Conservation (phyloP, 2,329 filamentous ascomycete genomes). For the Aspergillus clavatus region DNA sequence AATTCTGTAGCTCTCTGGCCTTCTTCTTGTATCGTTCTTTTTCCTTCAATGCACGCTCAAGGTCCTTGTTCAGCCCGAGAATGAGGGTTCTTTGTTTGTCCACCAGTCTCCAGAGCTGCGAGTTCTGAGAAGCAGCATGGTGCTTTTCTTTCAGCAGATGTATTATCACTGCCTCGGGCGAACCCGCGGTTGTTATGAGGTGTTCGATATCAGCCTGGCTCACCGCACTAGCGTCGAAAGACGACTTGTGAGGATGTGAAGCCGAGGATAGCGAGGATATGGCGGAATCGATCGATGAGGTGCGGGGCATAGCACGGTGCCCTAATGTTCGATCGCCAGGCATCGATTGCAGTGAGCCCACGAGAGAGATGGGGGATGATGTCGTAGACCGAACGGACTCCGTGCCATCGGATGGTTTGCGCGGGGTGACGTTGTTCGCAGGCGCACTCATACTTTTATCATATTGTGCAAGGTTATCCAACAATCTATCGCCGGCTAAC, state of each 20-base stretch:
- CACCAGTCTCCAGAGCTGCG: constrained; percentile 89
- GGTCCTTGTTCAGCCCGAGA: constrained; percentile 85
- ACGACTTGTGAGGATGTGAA: constrained; percentile 55
- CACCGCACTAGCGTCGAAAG: constrained; percentile 53
- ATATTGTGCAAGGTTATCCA: constrained; percentile 17
- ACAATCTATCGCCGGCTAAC: constrained; percentile 13
- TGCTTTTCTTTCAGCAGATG: constrained; percentile 89
- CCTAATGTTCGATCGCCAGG: constrained; percentile 24
- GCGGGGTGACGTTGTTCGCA: constrained; percentile 19
- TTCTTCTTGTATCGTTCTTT: constrained; percentile 92
- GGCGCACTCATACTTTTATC: constrained; percentile 22
- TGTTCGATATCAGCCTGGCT: constrained; percentile 69
- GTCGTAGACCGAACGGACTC: constrained; percentile 26
- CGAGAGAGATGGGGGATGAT: constrained; percentile 26
- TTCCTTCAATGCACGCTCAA: constrained; percentile 85
- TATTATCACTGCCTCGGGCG: constrained; percentile 80
- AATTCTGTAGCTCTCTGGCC: constrained; percentile 66
- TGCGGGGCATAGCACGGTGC: constrained; percentile 56
- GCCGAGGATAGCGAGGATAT: constrained; percentile 68
- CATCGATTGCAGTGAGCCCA: constrained; percentile 28
- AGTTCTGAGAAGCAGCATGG: constrained; percentile 80
- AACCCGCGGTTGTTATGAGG: constrained; percentile 79
- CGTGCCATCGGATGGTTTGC: constrained; percentile 23
- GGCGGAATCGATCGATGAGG: constrained; percentile 89
- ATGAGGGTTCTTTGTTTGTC: constrained; percentile 96